Evolutionary conservation across 768 basidiomycete species (phyloP).

Genomic region (Russula griseocarnosa): DNA sequence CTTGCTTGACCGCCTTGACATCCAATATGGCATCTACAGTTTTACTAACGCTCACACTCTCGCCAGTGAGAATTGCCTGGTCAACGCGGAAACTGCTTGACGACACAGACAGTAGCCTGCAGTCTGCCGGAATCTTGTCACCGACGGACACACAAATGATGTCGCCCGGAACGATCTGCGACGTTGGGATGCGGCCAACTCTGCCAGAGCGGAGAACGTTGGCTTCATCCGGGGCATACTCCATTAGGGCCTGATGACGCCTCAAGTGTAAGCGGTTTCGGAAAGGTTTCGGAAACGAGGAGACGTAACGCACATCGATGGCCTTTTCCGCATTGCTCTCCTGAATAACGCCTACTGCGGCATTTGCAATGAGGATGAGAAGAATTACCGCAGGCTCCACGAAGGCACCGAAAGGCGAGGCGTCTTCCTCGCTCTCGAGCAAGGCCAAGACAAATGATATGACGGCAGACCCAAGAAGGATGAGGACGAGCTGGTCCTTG

Average conservation of each 20-base stretch:
- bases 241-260: conserved; percentile 73
- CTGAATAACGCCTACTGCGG: conserved; percentile 95
- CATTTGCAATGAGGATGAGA: conserved; percentile 93
- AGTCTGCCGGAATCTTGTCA: conserved; percentile 94
- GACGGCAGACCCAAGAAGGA: conserved; percentile 89
- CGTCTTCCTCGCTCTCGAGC: conserved; percentile 70
- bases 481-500: conserved; percentile 97
- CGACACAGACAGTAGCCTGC: conserved; percentile 80
- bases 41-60: conserved; percentile 88
- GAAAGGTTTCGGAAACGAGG: not conserved
- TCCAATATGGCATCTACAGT: conserved; percentile 64
- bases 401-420: conserved; percentile 74
- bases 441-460: conserved; percentile 91
- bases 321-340: conserved; percentile 95
- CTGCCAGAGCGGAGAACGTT: conserved; percentile 77
- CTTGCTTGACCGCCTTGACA: conserved; percentile 85
- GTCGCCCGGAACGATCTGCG: conserved; percentile 92
- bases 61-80: conserved; percentile 95
- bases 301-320: conserved; percentile 71
- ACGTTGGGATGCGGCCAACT: conserved; percentile 71
- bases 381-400: conserved; percentile 95
- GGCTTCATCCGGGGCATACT: conserved; percentile 96
- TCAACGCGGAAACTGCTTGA: conserved; percentile 94
- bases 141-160: conserved; percentile 88
- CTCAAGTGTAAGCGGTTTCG: not conserved